Base-by-base conservation (phyloP, 495 filamentous ascomycete species). In the Massariosphaeria phaeospora region DNA sequence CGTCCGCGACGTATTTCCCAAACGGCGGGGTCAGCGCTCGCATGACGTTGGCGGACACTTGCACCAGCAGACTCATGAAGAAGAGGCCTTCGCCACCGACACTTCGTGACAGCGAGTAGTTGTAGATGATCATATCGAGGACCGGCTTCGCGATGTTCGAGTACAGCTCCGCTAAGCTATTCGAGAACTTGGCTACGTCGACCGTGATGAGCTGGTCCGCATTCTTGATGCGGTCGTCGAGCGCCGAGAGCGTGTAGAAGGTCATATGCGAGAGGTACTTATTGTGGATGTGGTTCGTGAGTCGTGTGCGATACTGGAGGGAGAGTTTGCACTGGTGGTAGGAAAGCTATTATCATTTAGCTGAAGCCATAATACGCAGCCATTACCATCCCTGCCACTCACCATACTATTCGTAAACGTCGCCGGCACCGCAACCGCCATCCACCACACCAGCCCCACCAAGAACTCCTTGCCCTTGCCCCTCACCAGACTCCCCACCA, bases 361-460 rank as follows among this genome's bases (percentile, higher is more conserved):
- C 21, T 5, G 17, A 38, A 4, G 29, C 2, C 2, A 47, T 42
- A 2, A 4, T 2, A 33, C 29, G 10, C 10, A 20, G 27, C n/a
- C n/a, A n/a, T n/a, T n/a, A n/a, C n/a, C 6, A 43, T 24, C 11
- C 29, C 27, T 40, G n/a, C 35, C 5, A 72, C 84, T 67, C 68
- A 94, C 87, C 94, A 97, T 97, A 1, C 93, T 96, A 70, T 98
- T 98, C 21, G 93, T 98, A 61, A 97, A 98, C 0, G 94, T 96
- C 15, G 93, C 94, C 3, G 93, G 93, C n/a, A 98, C 76, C 36
- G 93, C 90, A 62, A 98, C 91, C 59, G 89, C 71, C 93, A 98
- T 98, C 93, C 93, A 98, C 90, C 91, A 97, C 3, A 94, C 81
- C 58, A 98, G 79, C 9, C 89, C 85, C 40, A 81, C 80, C 62